Conservation (phyloP, 345 rosid genomes). For the Draba incana region DNA sequence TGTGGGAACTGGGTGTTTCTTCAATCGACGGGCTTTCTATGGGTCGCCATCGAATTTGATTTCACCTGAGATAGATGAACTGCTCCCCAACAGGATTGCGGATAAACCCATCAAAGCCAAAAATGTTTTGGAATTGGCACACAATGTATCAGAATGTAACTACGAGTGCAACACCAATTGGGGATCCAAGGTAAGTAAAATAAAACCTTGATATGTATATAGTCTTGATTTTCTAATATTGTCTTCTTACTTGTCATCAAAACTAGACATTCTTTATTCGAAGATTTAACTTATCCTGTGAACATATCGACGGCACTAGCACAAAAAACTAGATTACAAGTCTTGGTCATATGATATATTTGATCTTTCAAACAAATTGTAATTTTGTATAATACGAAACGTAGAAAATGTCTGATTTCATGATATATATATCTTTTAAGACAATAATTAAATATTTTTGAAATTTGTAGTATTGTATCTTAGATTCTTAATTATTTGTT, state of each 20-base stretch:
- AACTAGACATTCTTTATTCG: no score
- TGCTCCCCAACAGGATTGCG: constrained; percentile 34
- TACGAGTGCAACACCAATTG: constrained; percentile 60
- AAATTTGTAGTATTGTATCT: no score
- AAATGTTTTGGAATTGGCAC: constrained; percentile 45
- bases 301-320: no score
- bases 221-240: neutral
- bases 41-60: constrained; percentile 45
- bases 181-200: constrained; percentile 61
- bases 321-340: no score
- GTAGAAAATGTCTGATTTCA: no score
- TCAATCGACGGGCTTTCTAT: constrained; percentile 53
- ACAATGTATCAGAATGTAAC: constrained; percentile 51
- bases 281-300: no score
- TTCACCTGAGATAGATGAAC: constrained; percentile 46
- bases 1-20: constrained; percentile 66
- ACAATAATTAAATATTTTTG: no score
- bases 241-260: neutral
- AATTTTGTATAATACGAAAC: no score
- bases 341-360: no score
- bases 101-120: constrained; percentile 37
- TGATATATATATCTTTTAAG: no score
- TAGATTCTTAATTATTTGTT: no score
- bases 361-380: no score
- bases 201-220: neutral